Base-by-base conservation (phyloP, 2,329 filamentous ascomycete species). In the Aspergillus arachidicola region DNA sequence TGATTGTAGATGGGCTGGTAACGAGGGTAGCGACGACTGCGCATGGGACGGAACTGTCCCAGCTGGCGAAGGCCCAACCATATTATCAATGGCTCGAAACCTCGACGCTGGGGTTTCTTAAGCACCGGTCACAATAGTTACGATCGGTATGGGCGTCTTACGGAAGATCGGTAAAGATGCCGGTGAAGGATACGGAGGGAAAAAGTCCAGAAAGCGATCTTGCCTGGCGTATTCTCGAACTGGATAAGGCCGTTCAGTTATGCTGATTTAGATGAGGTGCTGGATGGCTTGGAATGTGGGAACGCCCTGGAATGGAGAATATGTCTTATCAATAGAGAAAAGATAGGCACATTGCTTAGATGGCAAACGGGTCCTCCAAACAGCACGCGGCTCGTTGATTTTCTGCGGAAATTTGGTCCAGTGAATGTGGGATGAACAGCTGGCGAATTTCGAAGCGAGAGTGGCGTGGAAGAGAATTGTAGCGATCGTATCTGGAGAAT, bases 11-110 rank as follows among this genome's bases (percentile, higher is more conserved):
- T 84, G 95, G 66, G 91, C 88, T 55, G 95, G 94, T 69, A 99
- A 84, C 65, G 93, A 89, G 26, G 94, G 93, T 72, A 99, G 84
- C 64, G 94, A 97, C 62, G 93, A 87, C 80, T 97, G 93, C 67
- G 78, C 66, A 85, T 92, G 82, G 89, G 93, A 80, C 77, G 86
- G 77, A 76, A 80, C 66, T 74, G 76, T 75, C 70, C 77, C 80
- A 68, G 79, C 75, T 38, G 66, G 60, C 69, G 79, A 72, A 61
- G 72, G 70, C 66, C 75, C 73, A 62, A 76, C 79, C 80, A 82
- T 82, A 58, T 64, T 74, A 61, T 38, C 45, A 46, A 60, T 58
- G 56, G 50, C 45, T 62, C 61, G 46, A 54, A 56, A 60, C 56
- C 62, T 65, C 63, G 46, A 67, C 59, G 55, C 38, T 57, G 61